Evolutionary conservation across 345 rosid genomes (phyloP), one percentile per base, ranked within the genome.

Genomic region (Aegle marmelos): DNA sequence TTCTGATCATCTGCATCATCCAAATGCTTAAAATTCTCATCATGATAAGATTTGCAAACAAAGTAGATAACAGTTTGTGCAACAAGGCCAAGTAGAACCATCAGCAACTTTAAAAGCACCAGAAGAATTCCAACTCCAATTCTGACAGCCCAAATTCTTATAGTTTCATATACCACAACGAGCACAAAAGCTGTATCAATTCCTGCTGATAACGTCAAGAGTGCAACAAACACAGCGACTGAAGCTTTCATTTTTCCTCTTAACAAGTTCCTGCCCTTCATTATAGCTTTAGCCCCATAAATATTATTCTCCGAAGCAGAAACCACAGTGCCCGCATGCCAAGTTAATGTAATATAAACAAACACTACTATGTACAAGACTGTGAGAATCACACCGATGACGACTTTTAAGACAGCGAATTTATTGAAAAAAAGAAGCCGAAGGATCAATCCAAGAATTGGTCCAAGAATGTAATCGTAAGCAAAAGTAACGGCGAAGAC

Each of bases 11-110:
- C 65, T 9, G 33, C 16, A 31, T 4, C 65, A 0, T 61, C 17
- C 65, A 9, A 34, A 14, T 61, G 1, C 25, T 88, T 85, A 7
- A 88, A 86, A 10, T 61, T 86, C 59, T 88, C 89, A 73, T 81
- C 80, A 85, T 90, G 93, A 63, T 84, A 86, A 0, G 91, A 85
- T 77, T 88, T 90, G 83, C 94, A 90, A 5, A 89, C 87, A 9
- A 90, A 87, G 83, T 90, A 90, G 37, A 86, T 75, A 4, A 89
- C 84, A 0, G 94, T 87, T 28, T 90, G 86, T 28, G 78, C 65
- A 2, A 90, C 92, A 11, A 85, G 84, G 21, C 86, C 81, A 16
- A 85, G 78, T 14, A 89, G 75, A 48, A 87, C 53, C 58, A 86
- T 69, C 56, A 17, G 63, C 34, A 83, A 63, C 64, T 85, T 63